phyloP scores from a whole-genome alignment of 306 rosid genomes.

The Urtica urens region DNA sequence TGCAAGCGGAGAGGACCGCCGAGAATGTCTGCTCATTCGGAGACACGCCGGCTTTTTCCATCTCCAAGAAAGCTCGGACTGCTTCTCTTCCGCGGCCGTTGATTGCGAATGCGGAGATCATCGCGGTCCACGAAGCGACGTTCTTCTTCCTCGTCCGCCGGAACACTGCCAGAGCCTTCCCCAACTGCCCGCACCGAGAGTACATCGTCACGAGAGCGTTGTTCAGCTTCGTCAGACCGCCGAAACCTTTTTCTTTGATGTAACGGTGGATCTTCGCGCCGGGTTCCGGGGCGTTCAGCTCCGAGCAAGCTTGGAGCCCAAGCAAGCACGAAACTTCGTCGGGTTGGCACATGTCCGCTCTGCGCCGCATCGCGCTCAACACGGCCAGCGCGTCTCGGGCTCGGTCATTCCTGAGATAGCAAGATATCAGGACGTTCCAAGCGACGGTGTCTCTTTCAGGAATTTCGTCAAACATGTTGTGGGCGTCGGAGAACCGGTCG shows the following conservation, averaged over 20 bases:
- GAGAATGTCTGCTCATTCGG: slow-evolving; percentile 78
- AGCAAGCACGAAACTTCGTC: slow-evolving; percentile 77
- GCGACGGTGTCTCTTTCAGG: slow-evolving; percentile 52
- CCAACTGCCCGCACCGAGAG: slow-evolving; percentile 67
- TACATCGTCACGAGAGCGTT: slow-evolving; percentile 72
- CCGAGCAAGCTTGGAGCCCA: slow-evolving; percentile 73
- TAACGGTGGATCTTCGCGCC: slow-evolving; percentile 57
- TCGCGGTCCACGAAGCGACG: slow-evolving; percentile 84
- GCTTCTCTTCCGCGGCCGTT: slow-evolving; percentile 75
- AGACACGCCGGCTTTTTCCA: slow-evolving; percentile 43
- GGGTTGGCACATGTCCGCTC: slow-evolving; percentile 24
- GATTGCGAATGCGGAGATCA: slow-evolving; percentile 73
- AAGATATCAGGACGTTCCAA: slow-evolving; percentile 86
- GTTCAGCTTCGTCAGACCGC: slow-evolving; percentile 31
- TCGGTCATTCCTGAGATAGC: slow-evolving; percentile 47
- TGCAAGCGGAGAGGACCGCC: slow-evolving; percentile 79
- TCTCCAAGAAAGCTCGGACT: slow-evolving; percentile 58
- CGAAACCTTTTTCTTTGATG: slow-evolving; percentile 42
- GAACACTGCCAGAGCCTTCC: slow-evolving; percentile 63
- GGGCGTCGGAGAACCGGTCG: slow-evolving; percentile 37
- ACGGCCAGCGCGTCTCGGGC: slow-evolving; percentile 56
- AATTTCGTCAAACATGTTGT: slow-evolving; percentile 63
- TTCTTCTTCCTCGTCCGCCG: slow-evolving; percentile 30
- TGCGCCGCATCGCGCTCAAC: slow-evolving; percentile 61
- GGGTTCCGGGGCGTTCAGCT: slow-evolving; percentile 55